Evolutionary conservation across 2,329 filamentous ascomycete species (phyloP).

Genomic region (Pseudogymnoascus sp.): DNA sequence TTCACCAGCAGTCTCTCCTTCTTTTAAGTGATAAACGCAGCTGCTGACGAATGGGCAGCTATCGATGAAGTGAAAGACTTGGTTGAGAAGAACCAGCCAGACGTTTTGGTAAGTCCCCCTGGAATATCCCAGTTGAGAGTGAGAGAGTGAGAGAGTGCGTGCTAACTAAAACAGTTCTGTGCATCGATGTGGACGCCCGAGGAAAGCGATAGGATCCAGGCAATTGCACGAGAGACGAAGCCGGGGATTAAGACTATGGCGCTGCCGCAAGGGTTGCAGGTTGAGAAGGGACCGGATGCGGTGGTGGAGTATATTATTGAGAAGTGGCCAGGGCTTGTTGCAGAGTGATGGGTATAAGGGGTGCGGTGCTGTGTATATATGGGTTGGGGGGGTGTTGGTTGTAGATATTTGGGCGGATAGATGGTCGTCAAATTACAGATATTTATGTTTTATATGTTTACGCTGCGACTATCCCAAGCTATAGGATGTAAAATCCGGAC

Average conservation of each 20-base stretch:
- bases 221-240: slow-evolving; percentile 38
- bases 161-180: slow-evolving; percentile 43
- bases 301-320: slow-evolving; percentile 47
- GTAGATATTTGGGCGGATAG: not conserved
- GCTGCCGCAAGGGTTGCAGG: slow-evolving; percentile 49
- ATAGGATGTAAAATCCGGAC: not conserved
- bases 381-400: not conserved
- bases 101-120: slow-evolving; percentile 43
- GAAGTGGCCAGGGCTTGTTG: slow-evolving; percentile 23
- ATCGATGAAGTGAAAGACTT: slow-evolving; percentile 51
- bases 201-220: slow-evolving; percentile 40
- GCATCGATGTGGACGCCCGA: slow-evolving; percentile 50
- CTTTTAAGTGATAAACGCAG: not conserved
- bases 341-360: not conserved
- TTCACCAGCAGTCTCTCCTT: not conserved
- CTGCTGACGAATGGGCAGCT: slow-evolving; percentile 28
- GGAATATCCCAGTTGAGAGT: not conserved
- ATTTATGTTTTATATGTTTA: not conserved
- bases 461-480: not conserved
- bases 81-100: slow-evolving; percentile 46
- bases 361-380: not conserved
- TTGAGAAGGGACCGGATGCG: slow-evolving; percentile 47
- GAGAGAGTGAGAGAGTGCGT: not conserved
- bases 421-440: not conserved
- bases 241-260: slow-evolving; percentile 47